phyloP scores from a whole-genome alignment of 768 basidiomycete genomes.

The Leccinum subgranulosum region DNA sequence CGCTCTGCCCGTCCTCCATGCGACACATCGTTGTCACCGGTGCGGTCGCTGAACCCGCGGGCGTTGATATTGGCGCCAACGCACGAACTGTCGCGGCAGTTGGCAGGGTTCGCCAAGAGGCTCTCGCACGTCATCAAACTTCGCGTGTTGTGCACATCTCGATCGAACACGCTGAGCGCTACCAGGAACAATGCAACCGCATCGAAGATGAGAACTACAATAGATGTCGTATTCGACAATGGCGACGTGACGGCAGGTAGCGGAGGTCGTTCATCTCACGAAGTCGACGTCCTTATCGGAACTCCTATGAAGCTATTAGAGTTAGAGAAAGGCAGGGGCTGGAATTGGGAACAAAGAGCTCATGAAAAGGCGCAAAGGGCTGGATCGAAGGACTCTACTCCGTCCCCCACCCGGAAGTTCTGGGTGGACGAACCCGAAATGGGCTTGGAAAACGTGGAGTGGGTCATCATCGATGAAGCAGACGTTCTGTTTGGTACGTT shows the following conservation, averaged over 20 bases:
- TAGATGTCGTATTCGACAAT: slow-evolving; percentile 18
- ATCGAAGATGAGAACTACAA: slow-evolving; percentile 42
- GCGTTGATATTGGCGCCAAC: slow-evolving; percentile 84
- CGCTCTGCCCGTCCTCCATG: background rate
- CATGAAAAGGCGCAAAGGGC: slow-evolving; percentile 21
- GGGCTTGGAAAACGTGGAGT: slow-evolving; percentile 70
- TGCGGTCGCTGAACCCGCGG: slow-evolving; percentile 56
- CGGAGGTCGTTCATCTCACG: slow-evolving; percentile 13
- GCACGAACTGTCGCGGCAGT: slow-evolving; percentile 83
- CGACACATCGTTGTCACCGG: slow-evolving; percentile 12
- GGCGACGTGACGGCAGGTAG: slow-evolving; percentile 24
- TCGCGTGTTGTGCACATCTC: slow-evolving; percentile 69
- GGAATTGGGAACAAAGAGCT: slow-evolving; percentile 42
- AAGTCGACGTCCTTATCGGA: slow-evolving; percentile 59
- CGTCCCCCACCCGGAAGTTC: slow-evolving; percentile 28
- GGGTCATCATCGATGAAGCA: slow-evolving; percentile 90
- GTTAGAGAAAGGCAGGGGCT: slow-evolving; percentile 51
- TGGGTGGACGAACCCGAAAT: slow-evolving; percentile 53
- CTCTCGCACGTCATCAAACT: slow-evolving; percentile 75
- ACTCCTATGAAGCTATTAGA: slow-evolving; percentile 65
- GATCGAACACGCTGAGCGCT: slow-evolving; percentile 43
- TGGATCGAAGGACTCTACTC: slow-evolving; percentile 22
- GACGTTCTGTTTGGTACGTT: slow-evolving; percentile 81
- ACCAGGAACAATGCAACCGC: slow-evolving; percentile 37
- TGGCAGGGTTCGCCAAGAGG: slow-evolving; percentile 69